Percentiles rank a stretch among this genome's conserved stretches.
These are phyloP conservation scores for Fusarium tanahbumbuense DNA, from an alignment of 2,329 filamentous ascomycete species.

Conservation along the genomic window DNA sequence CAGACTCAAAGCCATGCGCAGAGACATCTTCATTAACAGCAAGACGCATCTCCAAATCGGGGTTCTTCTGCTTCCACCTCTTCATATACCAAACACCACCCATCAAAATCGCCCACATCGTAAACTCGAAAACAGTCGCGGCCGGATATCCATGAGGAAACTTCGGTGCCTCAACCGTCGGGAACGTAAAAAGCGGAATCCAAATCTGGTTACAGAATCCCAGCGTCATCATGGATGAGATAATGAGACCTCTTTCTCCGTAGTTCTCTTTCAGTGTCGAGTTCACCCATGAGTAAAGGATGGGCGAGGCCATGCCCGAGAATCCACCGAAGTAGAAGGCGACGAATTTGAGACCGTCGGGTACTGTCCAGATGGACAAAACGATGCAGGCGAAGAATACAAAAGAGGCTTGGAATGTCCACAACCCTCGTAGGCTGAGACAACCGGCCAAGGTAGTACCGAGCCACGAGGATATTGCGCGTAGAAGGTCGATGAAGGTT, in stretches of 20 bases:
- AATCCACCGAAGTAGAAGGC: slow-evolving; percentile 12
- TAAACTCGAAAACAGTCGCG: background rate
- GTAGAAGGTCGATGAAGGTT: background rate
- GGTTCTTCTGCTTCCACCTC: background rate
- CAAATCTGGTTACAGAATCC: slow-evolving; percentile 16
- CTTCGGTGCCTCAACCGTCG: background rate
- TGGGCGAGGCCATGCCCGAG: background rate
- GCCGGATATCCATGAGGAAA: slow-evolving; percentile 1
- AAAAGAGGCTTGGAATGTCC: slow-evolving; percentile 9
- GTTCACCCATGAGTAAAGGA: slow-evolving; percentile 15
- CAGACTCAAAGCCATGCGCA: background rate
- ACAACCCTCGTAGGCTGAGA: background rate
- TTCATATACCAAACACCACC: slow-evolving; percentile 17
- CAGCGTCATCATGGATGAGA: slow-evolving; percentile 11
- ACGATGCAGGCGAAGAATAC: slow-evolving; percentile 2
- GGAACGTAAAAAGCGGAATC: slow-evolving; percentile 1
- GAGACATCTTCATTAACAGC: background rate
- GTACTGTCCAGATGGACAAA: background rate
- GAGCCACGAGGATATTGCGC: background rate
- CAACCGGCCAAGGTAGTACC: background rate
- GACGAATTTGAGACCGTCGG: background rate
- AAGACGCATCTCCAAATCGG: background rate
- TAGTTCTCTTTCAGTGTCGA: background rate
- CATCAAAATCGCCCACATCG: slow-evolving; percentile 10
- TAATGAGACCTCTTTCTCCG: background rate